phyloP scores from a whole-genome alignment of 345 rosid species.

The Dipteronia dyeriana region DNA sequence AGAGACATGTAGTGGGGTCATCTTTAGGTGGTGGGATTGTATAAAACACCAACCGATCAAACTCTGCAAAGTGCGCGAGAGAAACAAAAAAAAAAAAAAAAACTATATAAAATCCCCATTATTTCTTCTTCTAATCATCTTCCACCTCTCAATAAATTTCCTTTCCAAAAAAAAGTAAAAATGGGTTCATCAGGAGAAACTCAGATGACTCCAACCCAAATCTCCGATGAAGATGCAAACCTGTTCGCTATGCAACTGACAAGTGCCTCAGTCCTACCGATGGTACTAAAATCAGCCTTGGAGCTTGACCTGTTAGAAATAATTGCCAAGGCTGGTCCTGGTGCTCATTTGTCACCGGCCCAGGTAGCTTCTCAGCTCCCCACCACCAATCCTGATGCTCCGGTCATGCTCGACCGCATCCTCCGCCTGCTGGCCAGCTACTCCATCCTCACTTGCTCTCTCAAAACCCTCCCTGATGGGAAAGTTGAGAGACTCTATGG shows the following conservation, averaged over 20 bases:
- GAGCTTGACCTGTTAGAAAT: constrained; percentile 87
- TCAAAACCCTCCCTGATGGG: constrained; percentile 43
- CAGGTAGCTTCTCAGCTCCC: constrained; percentile 69
- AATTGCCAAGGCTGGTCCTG: constrained; percentile 60
- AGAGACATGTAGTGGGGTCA: not conserved
- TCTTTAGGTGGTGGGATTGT: not conserved
- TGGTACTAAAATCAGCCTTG: constrained; percentile 77
- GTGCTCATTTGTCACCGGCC: constrained; percentile 51
- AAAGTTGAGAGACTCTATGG: constrained; percentile 61
- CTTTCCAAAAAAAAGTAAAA: not conserved
- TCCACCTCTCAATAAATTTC: not conserved
- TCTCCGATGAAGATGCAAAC: constrained; percentile 68
- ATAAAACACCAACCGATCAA: not conserved
- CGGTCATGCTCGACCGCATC: constrained; percentile 73
- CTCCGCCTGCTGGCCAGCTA: constrained; percentile 68
- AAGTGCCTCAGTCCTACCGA: constrained; percentile 77
- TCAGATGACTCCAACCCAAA: constrained; percentile 69
- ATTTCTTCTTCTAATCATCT: not conserved
- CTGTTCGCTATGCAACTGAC: constrained; percentile 74
- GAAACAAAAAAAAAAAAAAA: not conserved
- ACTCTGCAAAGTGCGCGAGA: not conserved
- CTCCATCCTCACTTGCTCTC: constrained; percentile 56
- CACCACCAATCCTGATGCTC: constrained; percentile 72
- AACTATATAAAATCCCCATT: not conserved
- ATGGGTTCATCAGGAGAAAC: constrained; percentile 73